A percentile compares a stretch with the other conserved stretches of the same genome.
Conservation (phyloP, 306 rosid species). For the Ormosia semicastrata region DNA sequence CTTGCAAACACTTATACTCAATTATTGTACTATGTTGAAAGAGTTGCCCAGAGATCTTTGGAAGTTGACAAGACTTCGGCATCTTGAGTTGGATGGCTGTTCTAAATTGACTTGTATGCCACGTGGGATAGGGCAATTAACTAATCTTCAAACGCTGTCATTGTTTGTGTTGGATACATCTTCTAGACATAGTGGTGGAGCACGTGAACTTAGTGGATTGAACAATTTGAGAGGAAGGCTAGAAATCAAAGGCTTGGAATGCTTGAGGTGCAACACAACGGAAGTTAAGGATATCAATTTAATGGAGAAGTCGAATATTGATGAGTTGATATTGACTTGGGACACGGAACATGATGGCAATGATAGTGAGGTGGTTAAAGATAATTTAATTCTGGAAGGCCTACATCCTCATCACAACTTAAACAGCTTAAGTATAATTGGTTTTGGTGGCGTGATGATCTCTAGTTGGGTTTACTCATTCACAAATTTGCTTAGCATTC, state of each 20-base stretch:
- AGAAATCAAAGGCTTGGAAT: neutral
- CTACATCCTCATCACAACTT: neutral
- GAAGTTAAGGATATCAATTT: neutral
- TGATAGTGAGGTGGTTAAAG: neutral
- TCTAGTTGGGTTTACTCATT: neutral
- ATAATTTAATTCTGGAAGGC: neutral
- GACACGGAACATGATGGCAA: neutral
- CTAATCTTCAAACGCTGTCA: slow-evolving; percentile 13
- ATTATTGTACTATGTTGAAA: neutral
- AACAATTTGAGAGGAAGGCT: neutral
- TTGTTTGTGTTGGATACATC: neutral
- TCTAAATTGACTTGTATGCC: neutral
- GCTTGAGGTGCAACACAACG: neutral
- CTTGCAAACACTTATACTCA: neutral
- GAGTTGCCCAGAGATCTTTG: neutral
- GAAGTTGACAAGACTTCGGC: slow-evolving; percentile 2
- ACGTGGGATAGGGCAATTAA: neutral
- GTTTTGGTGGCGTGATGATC: neutral
- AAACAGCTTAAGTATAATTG: accelerated
- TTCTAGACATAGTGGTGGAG: neutral
- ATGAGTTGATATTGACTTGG: neutral
- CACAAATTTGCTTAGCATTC: no score
- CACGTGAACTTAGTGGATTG: neutral
- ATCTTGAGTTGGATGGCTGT: neutral
- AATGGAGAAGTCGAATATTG: neutral